Conservation (phyloP, 2,329 filamentous ascomycete genomes). For the Cladosporium sphaerospermum region DNA sequence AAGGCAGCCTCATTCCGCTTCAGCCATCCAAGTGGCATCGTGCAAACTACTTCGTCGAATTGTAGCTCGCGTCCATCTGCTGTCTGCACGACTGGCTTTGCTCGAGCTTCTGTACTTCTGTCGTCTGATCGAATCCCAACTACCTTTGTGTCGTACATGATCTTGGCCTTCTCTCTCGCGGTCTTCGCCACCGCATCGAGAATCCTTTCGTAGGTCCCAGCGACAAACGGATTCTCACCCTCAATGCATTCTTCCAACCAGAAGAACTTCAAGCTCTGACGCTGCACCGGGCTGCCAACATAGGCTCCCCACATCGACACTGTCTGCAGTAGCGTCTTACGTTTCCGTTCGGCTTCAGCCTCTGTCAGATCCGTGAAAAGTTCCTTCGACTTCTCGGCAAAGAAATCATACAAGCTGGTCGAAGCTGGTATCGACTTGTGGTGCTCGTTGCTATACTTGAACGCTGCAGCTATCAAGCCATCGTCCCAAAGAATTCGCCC, state of each 20-base stretch:
- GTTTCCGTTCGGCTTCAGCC: conserved; percentile 40
- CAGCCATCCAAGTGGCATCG: conserved; percentile 62
- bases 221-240: conserved; percentile 60
- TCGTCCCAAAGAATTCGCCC: conserved; percentile 54
- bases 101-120: conserved; percentile 12
- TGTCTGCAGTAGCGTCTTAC: conserved; percentile 45
- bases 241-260: conserved; percentile 75
- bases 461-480: conserved; percentile 60
- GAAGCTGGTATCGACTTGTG: conserved; percentile 46
- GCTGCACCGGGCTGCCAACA: conserved; percentile 57
- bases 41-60: conserved; percentile 65
- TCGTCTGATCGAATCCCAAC: conserved; percentile 32
- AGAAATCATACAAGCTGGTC: conserved; percentile 53
- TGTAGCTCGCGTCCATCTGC: conserved; percentile 40
- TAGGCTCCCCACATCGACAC: conserved; percentile 66
- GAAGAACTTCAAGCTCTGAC: conserved; percentile 68
- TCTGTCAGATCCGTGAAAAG: conserved; percentile 32
- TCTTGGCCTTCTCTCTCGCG: conserved; percentile 48
- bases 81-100: conserved; percentile 45
- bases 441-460: conserved; percentile 57
- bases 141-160: conserved; percentile 47
- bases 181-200: conserved; percentile 54
- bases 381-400: conserved; percentile 44
- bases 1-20: conserved; percentile 55
- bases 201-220: conserved; percentile 55